Evolutionary conservation across 2,329 filamentous ascomycete species (phyloP).

Genomic region (Colletotrichum orbiculare): DNA sequence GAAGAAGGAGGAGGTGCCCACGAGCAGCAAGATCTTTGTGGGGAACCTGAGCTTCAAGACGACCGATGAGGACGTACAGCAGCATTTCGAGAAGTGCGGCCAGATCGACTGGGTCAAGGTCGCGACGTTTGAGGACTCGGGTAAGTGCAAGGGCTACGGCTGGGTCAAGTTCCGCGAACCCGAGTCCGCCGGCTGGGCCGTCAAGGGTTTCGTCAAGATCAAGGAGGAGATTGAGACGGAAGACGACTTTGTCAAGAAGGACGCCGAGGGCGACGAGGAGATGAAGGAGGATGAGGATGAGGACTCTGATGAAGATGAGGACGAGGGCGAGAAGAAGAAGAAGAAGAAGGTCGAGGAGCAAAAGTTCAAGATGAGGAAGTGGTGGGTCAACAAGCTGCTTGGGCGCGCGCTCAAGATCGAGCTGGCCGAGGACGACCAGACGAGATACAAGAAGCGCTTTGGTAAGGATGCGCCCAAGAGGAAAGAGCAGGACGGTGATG

Average conservation of each 20-base stretch:
- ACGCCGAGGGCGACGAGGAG: constrained; percentile 53
- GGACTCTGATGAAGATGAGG: constrained; percentile 47
- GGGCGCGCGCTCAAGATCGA: constrained; percentile 88
- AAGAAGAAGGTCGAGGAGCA: constrained; percentile 47
- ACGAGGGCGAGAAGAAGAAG: constrained; percentile 46
- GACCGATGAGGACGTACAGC: constrained; percentile 81
- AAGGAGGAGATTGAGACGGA: constrained; percentile 72
- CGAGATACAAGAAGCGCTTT: constrained; percentile 93
- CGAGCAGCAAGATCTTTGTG: constrained; percentile 87
- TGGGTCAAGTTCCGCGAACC: constrained; percentile 92
- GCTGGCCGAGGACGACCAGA: constrained; percentile 90
- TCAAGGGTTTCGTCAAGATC: constrained; percentile 83
- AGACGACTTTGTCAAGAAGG: constrained; percentile 67
- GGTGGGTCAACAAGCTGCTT: constrained; percentile 87
- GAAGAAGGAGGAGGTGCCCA: constrained; percentile 51
- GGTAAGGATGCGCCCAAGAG: constrained; percentile 73
- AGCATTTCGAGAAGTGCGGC: constrained; percentile 88
- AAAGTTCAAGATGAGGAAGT: constrained; percentile 72
- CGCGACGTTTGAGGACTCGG: constrained; percentile 94
- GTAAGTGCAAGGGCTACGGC: constrained; percentile 97
- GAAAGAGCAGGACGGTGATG: constrained; percentile 43
- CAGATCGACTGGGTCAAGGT: constrained; percentile 85
- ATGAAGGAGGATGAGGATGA: constrained; percentile 50
- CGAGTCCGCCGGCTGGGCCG: constrained; percentile 75
- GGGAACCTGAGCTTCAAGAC: constrained; percentile 88